Evolutionary conservation across 495 filamentous ascomycete species (phyloP), one percentile per base, ranked within the genome.

Genomic region (Rhizodiscina lignyota): DNA sequence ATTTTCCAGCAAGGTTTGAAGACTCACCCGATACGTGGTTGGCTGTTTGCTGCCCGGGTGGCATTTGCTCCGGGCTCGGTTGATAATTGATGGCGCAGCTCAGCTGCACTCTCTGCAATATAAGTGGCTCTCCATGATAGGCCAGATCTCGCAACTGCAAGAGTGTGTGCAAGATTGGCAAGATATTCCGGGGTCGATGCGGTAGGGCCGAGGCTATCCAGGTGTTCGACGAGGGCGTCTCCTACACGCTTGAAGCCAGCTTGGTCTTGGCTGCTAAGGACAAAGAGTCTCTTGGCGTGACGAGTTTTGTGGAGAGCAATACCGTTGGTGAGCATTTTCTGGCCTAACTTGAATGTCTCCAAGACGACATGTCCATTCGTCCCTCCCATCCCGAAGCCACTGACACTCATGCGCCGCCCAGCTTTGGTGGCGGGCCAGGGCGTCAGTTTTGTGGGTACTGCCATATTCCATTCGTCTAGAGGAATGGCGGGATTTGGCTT

Each of bases 131-230:
- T 49, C 41, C 51, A 58, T 1, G 41, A 38, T 4, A 62, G 30
- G n/a, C 43, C 33, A 1, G 45, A 54, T 1, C 59, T 48, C 5
- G 44, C 41, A 1, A 39, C 33, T 0, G 36, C 18, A 36, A 62
- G 44, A 1, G 59, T 62, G 39, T 58, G 50, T 0, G 59, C 56
- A 5, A 62, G 34, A 11, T 57, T 48, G 33, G 23, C 45, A 15
- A 39, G 38, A n/a, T 17, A 50, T 11, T 12, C 6, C 4, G 12
- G 3, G 1, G 29, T 15, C n/a, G n/a, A n/a, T n/a, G n/a, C n/a
- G n/a, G n/a, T n/a, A n/a, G n/a, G n/a, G n/a, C n/a, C n/a, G n/a
- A n/a, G n/a, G n/a, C n/a, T n/a, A n/a, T n/a, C n/a, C n/a, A n/a
- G n/a, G n/a, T n/a, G n/a, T n/a, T n/a, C n/a, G n/a, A n/a, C n/a